Base-by-base conservation (phyloP, 1,284 basidiomycete species). In the Malassezia psittaci region DNA sequence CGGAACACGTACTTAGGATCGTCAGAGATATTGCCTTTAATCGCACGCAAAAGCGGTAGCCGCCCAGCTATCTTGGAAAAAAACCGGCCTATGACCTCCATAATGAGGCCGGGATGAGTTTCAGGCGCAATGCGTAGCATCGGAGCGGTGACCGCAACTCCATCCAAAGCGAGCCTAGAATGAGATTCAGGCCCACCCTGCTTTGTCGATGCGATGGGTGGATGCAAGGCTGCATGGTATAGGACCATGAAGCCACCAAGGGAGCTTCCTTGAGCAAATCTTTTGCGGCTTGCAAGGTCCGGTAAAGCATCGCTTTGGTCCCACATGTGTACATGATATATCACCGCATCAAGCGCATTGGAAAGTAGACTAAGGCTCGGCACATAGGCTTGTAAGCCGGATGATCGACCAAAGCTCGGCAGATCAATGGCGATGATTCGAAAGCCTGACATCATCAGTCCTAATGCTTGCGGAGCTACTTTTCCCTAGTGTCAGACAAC, bases 351-450 rank as follows among this genome's bases (percentile, higher is more conserved):
- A 19, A 79, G 59, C 0, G 78, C 77, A 1, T 79, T 67, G 0
- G 77, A 74, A 6, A 79, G 69, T 33, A 78, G 63, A 19, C 75
- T 67, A 32, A 77, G 61, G 11, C 74, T 76, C 18, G 77, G 76
- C 10, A 79, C 51, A 53, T 79, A 77, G 1, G 76, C 77, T 64
- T 80, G 77, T 24, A 80, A 57, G 1, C 78, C 79, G 0, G 65
- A 60, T 13, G 59, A 61, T 5, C 68, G 45, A 51, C 78, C 76
- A 50, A 79, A 79, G 11, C 75, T 76, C 2, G 79, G 79, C 36
- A 80, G 64, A 61, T 80, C 79, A 16, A 79, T 76, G 6, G 77
- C 68, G 55, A 80, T 77, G 32, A 79, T 71, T 21, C 79, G 69
- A 63, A 79, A 80, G 0, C 79, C 79, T 5, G 75, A 73, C 52